Evolutionary conservation across 169 alveolate genomes (phyloP).

Genomic region (Perkinsus olseni): DNA sequence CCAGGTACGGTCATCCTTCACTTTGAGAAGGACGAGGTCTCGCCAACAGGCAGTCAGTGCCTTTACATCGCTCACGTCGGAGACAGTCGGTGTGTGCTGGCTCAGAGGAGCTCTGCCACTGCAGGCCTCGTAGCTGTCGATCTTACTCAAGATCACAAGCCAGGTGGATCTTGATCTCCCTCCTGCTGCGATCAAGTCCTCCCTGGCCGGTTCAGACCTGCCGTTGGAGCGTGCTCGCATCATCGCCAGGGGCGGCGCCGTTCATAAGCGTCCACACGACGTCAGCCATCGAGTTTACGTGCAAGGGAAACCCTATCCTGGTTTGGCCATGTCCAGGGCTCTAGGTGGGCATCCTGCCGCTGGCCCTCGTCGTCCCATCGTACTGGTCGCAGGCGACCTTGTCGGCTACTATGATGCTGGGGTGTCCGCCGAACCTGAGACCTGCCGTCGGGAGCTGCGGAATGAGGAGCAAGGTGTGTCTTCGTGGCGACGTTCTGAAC

Average conservation of each 20-base stretch:
- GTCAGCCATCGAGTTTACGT: conserved; percentile 68
- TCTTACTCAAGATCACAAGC: conserved; percentile 20
- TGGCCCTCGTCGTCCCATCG: background rate
- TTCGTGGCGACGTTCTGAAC: background rate
- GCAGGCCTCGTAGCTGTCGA: conserved; percentile 9
- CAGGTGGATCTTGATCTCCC: background rate
- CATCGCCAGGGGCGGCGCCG: conserved; percentile 48
- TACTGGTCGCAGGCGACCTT: background rate
- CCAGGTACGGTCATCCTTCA: conserved; percentile 21
- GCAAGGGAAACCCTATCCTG: conserved; percentile 66
- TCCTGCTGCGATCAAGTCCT: background rate
- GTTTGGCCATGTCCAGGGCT: conserved; percentile 72
- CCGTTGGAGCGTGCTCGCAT: conserved; percentile 2
- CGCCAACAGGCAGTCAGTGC: background rate
- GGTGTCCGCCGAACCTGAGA: conserved; percentile 24
- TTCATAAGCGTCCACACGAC: conserved; percentile 49
- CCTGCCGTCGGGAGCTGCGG: background rate
- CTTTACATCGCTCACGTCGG: conserved; percentile 67
- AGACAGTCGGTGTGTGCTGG: conserved; percentile 69
- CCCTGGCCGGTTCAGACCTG: conserved; percentile 1
- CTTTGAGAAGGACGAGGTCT: background rate
- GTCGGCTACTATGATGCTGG: conserved; percentile 18
- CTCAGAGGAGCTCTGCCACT: background rate
- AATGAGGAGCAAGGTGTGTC: background rate
- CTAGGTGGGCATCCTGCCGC: conserved; percentile 19